phyloP scores from a whole-genome alignment of 1,284 basidiomycete species.

The Trichosporon sp. region DNA sequence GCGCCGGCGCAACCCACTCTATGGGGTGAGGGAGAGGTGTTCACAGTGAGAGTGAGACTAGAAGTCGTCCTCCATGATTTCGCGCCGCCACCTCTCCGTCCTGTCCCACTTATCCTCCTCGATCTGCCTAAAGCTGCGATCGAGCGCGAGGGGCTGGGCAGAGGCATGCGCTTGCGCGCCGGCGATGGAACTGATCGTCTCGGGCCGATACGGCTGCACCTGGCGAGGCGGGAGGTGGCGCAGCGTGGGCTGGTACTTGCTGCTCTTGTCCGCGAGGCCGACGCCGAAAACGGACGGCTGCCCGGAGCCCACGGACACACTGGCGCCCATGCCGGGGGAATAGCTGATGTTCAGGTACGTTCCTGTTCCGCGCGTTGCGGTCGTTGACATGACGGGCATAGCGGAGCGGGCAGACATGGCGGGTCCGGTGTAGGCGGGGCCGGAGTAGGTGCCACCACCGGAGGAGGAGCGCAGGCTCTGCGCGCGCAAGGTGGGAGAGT shows the following conservation, averaged over 20 bases:
- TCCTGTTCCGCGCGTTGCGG: background rate
- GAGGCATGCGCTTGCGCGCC: constrained; percentile 11
- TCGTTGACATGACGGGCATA: too few species aligned
- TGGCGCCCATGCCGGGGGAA: background rate
- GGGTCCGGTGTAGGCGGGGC: background rate
- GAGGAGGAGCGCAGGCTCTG: constrained; percentile 3
- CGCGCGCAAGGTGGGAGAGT: constrained; percentile 12
- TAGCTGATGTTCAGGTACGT: constrained; percentile 8
- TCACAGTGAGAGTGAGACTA: background rate
- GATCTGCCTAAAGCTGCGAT: background rate
- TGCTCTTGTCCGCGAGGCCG: constrained; percentile 10
- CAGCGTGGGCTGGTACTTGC: constrained; percentile 3
- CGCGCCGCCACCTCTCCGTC: constrained; percentile 10
- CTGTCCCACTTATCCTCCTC: constrained; percentile 15
- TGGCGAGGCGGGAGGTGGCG: background rate
- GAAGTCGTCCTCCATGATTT: constrained; percentile 7
- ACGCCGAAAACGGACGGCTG: background rate
- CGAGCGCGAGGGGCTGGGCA: constrained; percentile 10
- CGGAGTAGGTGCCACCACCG: background rate
- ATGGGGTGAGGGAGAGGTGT: too few species aligned
- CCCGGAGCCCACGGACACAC: background rate
- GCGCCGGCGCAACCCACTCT: too few species aligned
- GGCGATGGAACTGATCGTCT: background rate
- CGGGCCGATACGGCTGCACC: background rate
- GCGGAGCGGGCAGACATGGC: too few species aligned